A percentile compares a stretch with the other conserved stretches of the same genome.
Conservation (phyloP, 805 yeast genomes). For the Spathaspora boniae region DNA sequence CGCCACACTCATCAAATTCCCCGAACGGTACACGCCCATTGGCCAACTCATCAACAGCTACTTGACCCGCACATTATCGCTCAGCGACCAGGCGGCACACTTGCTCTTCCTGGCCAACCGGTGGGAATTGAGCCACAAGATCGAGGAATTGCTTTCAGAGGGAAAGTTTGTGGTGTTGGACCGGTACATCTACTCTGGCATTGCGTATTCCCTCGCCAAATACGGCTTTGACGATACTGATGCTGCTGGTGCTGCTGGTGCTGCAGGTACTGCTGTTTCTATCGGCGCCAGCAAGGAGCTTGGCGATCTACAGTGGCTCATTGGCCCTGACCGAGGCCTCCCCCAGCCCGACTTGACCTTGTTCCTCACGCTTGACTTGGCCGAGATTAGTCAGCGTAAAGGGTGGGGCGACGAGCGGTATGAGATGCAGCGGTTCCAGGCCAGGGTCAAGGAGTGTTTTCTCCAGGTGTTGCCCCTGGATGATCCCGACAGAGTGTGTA, state of each 20-base stretch:
- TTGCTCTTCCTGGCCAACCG: constrained; percentile 87
- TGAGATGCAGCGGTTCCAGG: constrained; percentile 72
- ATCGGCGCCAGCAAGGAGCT: constrained; percentile 15
- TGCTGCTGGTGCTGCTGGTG: too few relatives aligned
- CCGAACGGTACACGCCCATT: constrained; percentile 79
- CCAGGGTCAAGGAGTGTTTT: constrained; percentile 63
- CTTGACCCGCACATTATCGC: constrained; percentile 44
- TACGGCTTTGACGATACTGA: constrained; percentile 25
- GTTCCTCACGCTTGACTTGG: constrained; percentile 60
- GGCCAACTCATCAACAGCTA: constrained; percentile 78
- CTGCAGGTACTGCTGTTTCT: constrained; percentile 4
- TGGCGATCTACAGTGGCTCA: constrained; percentile 68
- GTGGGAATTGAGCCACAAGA: constrained; percentile 71
- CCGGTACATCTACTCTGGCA: constrained; percentile 88
- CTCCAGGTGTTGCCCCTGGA: constrained; percentile 41
- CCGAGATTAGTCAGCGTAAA: constrained; percentile 47
- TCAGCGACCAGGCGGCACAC: constrained; percentile 82
- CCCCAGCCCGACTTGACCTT: constrained; percentile 83
- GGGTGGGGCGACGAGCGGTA: constrained; percentile 96
- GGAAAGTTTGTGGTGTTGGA: constrained; percentile 73
- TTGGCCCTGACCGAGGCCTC: constrained; percentile 75
- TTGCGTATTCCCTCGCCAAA: constrained; percentile 89
- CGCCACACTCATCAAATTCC: constrained; percentile 65
- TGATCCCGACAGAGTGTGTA: constrained; percentile 30
- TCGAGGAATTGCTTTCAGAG: constrained; percentile 39